Base-by-base conservation (phyloP, 2,329 filamentous ascomycete genomes). In the Stagonosporopsis chrysanthemi region DNA sequence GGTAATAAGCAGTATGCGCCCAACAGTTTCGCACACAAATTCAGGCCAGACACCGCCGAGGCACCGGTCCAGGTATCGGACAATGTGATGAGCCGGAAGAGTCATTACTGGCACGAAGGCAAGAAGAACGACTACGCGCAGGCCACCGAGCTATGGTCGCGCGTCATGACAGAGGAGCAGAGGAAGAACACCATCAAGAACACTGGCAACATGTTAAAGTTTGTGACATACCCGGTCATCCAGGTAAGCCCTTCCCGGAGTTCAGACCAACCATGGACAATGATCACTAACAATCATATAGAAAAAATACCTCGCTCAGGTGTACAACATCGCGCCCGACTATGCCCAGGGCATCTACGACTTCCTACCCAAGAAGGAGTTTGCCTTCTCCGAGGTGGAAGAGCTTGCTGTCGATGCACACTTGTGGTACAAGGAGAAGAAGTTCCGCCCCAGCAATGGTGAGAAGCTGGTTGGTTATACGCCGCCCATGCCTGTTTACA, bases 21-120 rank as follows among this genome's bases (percentile, higher is more conserved):
- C 15, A 84, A 84, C 71, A 82, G 77, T 68, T 83, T 82, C 65
- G 70, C 75, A 9, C 69, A 82, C 70, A 82, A 83, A 59, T 84
- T 83, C 78, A 75, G 82, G 9, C 80, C 80, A 0, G 82, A 84
- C 56, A 72, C 74, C 1, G 82, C 81, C 1, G 82, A 85, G 63
- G 77, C 79, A 1, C 80, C 82, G 0, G 83, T 82, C 64, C 71
- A 75, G 24, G 80, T 84, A 12, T 75, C 75, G 24, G 82, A 85
- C 68, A 81, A 79, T 55, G 71, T 83, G 35, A 76, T 83, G 39
- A 79, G 78, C 58, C 78, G 82, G 46, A 83, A 84, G 74, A 81
- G 79, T 61, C 81, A 85, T 64, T 83, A 80, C 71, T 83, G 78
- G 75, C 82, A 84, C 62, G 82, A 85, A 65, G 83, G 81, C 19